Evolutionary conservation across 768 basidiomycete species (phyloP).

Genomic region (Terana coerulea): DNA sequence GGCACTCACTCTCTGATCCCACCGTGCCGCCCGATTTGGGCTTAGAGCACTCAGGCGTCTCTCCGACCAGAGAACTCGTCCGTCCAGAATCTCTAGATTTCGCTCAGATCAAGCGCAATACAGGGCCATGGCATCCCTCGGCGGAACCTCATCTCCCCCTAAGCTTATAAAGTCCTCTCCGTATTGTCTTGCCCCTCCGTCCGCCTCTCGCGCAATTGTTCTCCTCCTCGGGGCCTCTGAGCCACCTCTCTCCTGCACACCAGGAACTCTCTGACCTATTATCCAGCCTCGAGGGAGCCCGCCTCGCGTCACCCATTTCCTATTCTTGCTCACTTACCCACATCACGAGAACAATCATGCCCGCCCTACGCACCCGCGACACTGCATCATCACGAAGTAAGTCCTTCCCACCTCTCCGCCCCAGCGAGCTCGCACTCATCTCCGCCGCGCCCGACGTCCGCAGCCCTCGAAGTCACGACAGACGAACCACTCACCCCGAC

Average conservation of each 20-base stretch:
- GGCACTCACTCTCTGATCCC: conserved; percentile 4
- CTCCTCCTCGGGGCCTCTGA: conserved; percentile 44
- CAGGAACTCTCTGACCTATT: conserved; percentile 35
- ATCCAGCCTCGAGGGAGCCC: conserved; percentile 25
- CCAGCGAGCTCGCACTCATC: conserved; percentile 5
- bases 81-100: conserved; percentile 21
- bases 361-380: conserved; percentile 77
- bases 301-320: conserved; percentile 25
- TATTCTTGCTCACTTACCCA: conserved; percentile 24
- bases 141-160: conserved; percentile 24
- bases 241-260: conserved; percentile 44
- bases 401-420: conserved; percentile 14
- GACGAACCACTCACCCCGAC: conserved; percentile 52
- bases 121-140: conserved; percentile 17
- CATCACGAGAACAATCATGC: conserved; percentile 54
- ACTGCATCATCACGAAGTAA: conserved; percentile 52
- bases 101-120: conserved; percentile 19
- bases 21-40: conserved; percentile 18
- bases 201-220: conserved; percentile 69
- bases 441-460: conserved; percentile 16
- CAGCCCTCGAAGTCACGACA: conserved; percentile 74
- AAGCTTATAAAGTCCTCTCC: conserved; percentile 27
- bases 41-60: conserved; percentile 18
- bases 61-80: conserved; percentile 18
- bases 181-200: conserved; percentile 33